Conservation (phyloP, 1,139 yeast genomes). For the Candida tunisiensis region DNA sequence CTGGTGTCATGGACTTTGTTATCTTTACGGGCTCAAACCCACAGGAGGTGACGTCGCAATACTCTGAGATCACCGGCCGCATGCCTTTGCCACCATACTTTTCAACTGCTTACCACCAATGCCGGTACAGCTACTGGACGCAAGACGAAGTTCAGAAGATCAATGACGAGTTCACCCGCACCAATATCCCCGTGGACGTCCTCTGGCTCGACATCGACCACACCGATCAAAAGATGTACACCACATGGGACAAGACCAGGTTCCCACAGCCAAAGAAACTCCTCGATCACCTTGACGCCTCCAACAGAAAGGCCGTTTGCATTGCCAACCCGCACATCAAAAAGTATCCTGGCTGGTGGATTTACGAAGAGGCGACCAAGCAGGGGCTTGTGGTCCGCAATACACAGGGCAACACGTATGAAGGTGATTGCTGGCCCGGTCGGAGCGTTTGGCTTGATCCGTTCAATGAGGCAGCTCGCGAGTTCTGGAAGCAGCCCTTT, state of each 20-base stretch:
- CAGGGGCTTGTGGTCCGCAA: conserved; percentile 26
- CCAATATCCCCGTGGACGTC: conserved; percentile 72
- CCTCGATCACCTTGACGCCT: conserved; percentile 43
- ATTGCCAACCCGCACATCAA: conserved; percentile 90
- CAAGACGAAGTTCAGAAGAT: conserved; percentile 69
- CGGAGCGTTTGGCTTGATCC: conserved; percentile 89
- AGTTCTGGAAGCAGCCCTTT: conserved; percentile 41
- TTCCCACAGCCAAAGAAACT: conserved; percentile 64
- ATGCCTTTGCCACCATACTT: conserved; percentile 63
- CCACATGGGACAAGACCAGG: conserved; percentile 68
- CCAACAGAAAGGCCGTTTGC: conserved; percentile 70
- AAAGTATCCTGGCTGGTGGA: conserved; percentile 34
- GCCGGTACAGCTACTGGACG: conserved; percentile 93
- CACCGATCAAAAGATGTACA: conserved; percentile 69
- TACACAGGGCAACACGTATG: conserved; percentile 33
- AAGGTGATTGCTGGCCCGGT: conserved; percentile 98
- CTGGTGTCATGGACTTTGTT: conserved; percentile 65
- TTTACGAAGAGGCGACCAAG: conserved; percentile 38
- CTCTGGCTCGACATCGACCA: conserved; percentile 96
- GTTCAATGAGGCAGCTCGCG: conserved; percentile 42
- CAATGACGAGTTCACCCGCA: conserved; percentile 48
- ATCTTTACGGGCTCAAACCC: conserved; percentile 53
- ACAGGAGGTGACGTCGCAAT: conserved; percentile 37
- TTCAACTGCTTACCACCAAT: conserved; percentile 84
- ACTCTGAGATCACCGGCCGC: conserved; percentile 58